Base-by-base conservation (phyloP, 2,329 filamentous ascomycete species). In the Xylariales sp. region DNA sequence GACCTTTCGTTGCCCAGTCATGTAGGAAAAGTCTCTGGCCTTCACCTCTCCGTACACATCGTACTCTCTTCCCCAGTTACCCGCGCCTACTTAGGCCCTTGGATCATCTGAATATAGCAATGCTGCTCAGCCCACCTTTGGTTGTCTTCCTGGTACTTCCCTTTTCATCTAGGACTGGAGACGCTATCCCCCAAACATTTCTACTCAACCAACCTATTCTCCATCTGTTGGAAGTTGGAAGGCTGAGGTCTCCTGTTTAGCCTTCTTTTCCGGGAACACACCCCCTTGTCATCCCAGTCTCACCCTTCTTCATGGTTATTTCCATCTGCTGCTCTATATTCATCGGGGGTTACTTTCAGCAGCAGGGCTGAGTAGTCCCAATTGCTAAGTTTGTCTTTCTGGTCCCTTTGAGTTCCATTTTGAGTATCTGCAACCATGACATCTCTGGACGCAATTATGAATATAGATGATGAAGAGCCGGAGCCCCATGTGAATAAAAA, bases 371-470 rank as follows among this genome's bases (percentile, higher is more conserved):
- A 56, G 57, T 57, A 59, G 58, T 58, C 31, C 38, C 42, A 42
- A 54, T 58, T 60, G 55, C 55, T 58, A 53, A 53, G 53, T 54
- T 55, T 57, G 46, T 53, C 47, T 36, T n/a, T 27, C 24, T 8
- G 31, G 20, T 15, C 35, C 19, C 52, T 54, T 44, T 46, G 55
- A 56, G 61, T 62, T 65, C 64, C 63, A 61, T 55, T 62, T 66
- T 59, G 60, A 65, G 60, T 48, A 54, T 59, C 53, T 51, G 46
- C 59, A 58, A 60, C 59, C 62, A 77, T 78, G 74, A 66, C 72
- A 51, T 74, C 70, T 55, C 66, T 78, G 50, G 69, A 68, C 53
- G 73, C 73, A 54, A 78, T 78, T 57, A 76, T 78, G 69, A 74
- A 77, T 58, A 63, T 66, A 53, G 69, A 73, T 53, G 71, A 75